Conservation (phyloP, 768 basidiomycete genomes). For the Lactarius trivialis region DNA sequence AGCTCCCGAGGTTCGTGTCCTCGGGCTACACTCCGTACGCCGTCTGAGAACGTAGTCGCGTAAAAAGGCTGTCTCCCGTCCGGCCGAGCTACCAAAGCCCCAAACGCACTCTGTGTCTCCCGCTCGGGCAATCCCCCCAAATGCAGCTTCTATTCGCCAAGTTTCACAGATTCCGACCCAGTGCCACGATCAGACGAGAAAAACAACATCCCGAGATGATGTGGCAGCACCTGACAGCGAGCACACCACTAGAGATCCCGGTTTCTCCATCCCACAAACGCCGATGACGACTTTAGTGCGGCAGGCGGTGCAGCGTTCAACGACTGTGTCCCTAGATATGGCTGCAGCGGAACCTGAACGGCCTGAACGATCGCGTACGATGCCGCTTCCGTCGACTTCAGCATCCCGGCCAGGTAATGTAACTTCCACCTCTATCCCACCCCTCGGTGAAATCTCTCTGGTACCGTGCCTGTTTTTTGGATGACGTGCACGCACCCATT, state of each 20-base stretch:
- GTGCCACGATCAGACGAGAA: not conserved
- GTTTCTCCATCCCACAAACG: not conserved
- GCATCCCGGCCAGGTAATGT: not conserved
- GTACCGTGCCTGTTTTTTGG: not conserved
- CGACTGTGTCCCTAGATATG: not conserved
- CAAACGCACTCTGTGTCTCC: not conserved
- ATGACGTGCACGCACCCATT: not conserved
- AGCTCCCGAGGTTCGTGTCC: constrained; percentile 10
- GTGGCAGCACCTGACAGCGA: not conserved
- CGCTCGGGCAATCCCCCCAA: not conserved
- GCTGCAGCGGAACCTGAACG: not conserved
- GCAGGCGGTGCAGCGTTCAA: not conserved
- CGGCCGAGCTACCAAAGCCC: not conserved
- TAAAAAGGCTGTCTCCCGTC: not conserved
- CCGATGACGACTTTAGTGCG: not conserved
- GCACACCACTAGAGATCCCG: not conserved
- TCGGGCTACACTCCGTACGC: not conserved
- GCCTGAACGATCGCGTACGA: not conserved
- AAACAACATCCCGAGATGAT: not conserved
- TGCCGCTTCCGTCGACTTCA: not conserved
- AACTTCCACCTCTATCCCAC: not conserved
- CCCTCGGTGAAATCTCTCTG: not conserved
- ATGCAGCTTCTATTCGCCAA: not conserved
- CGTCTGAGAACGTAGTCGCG: not conserved
- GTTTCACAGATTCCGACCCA: not conserved